Base-by-base conservation (phyloP, 2,329 filamentous ascomycete species). In the Pezicula radicicola region DNA sequence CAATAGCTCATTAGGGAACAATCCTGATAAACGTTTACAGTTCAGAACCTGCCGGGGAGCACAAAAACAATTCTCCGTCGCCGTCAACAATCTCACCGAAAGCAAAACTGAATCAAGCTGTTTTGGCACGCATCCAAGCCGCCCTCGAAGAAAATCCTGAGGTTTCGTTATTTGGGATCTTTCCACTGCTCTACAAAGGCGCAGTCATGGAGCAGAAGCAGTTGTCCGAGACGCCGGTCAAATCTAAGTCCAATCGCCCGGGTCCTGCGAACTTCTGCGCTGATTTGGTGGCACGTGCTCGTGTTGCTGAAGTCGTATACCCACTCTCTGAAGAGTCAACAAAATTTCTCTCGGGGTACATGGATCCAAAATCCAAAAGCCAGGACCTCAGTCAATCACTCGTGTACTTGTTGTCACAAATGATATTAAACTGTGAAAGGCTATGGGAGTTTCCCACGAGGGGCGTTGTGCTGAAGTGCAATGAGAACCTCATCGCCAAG, bases 391-490 rank as follows among this genome's bases (percentile, higher is more conserved):
- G 19, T n/a, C 12, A n/a, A 12, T 42, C 12, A 6, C 40, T 42
- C 19, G 13, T 42, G 15, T n/a, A n/a, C 15, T n/a, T 39, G 30
- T 21, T 55, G 16, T 43, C 42, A 37, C 25, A 13, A 37, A 55
- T 55, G 51, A 50, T 55, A 9, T 27, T 41, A 36, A 36, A 27
- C 4, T 54, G 37, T 7, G 52, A 54, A 28, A 54, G 39, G 37
- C 19, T 56, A 30, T 56, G 51, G 52, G 45, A 56, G 49, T 13
- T 13, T 40, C 18, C 27, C 8, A 18, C 30, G 30, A 48, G 44
- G 25, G 51, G 52, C 21, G 42, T 44, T n/a, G 54, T 56, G 21
- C 49, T 56, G 9, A 54, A 49, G n/a, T 54, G 48, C 41, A 56
- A 50, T 44, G 46, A 46, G 3, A 19, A 49, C 10, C 37, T 55